Evolutionary conservation across 2,329 filamentous ascomycete species (phyloP).

Genomic region (Cercospora canescens): DNA sequence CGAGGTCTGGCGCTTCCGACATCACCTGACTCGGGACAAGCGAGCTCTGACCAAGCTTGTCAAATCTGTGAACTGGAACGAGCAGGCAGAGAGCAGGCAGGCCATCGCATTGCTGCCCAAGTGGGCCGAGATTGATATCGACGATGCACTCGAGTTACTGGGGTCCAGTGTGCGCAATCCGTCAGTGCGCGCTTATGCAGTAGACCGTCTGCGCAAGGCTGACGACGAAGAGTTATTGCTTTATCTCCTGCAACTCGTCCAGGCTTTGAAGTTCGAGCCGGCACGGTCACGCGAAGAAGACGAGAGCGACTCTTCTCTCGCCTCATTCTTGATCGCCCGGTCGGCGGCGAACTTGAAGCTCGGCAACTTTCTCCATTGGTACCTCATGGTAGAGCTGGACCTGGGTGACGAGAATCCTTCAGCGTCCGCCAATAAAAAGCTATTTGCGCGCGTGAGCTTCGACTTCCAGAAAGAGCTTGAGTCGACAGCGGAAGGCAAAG

Average conservation of each 20-base stretch:
- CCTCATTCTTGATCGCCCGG: conserved; percentile 82
- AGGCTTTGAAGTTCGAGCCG: conserved; percentile 91
- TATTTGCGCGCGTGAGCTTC: conserved; percentile 91
- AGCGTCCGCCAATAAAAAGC: conserved; percentile 64
- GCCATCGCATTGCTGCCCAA: conserved; percentile 86
- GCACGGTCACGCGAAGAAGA: conserved; percentile 43
- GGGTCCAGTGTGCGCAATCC: conserved; percentile 89
- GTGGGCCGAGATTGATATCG: conserved; percentile 96
- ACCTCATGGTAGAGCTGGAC: conserved; percentile 95
- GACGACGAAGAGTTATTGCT: conserved; percentile 89
- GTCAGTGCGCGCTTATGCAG: conserved; percentile 87
- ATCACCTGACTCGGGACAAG: conserved; percentile 91
- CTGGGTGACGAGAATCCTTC: conserved; percentile 63
- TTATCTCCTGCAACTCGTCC: conserved; percentile 90
- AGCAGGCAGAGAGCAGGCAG: conserved; percentile 80
- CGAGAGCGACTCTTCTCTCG: conserved; percentile 76
- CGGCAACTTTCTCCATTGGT: conserved; percentile 97
- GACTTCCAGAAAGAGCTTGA: conserved; percentile 92
- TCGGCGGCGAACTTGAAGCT: conserved; percentile 86
- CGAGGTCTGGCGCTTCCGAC: conserved; percentile 94
- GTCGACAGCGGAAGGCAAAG: conserved; percentile 66
- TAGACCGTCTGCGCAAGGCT: conserved; percentile 85
- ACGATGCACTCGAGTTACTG: conserved; percentile 90
- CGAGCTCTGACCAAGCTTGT: conserved; percentile 88
- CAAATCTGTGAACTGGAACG: conserved; percentile 94